A percentile compares a stretch with the other conserved stretches of the same genome.
Conservation (phyloP, 202 grass and related monocot genomes). For the Schoenoplectus tabernaemontani region DNA sequence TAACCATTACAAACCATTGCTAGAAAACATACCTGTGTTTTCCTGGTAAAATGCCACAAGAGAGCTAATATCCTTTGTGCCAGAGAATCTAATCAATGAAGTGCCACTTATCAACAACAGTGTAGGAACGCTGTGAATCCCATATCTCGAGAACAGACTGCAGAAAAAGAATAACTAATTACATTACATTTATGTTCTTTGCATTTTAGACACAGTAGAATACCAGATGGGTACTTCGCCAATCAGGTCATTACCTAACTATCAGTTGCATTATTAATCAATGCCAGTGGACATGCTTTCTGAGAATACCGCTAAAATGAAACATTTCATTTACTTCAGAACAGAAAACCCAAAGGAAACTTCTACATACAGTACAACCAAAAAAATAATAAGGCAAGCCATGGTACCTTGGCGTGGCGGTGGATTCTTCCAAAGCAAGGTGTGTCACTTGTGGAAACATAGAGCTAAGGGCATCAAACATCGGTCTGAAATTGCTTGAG, state of each 20-base stretch:
- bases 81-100: constrained; percentile 40
- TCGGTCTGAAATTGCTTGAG: constrained; percentile 57
- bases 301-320: too few species aligned
- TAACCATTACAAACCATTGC: not conserved
- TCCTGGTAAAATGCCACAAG: constrained; percentile 74
- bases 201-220: not conserved
- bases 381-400: not conserved
- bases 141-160: constrained; percentile 92
- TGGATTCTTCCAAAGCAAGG: constrained; percentile 78
- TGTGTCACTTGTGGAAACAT: constrained; percentile 95
- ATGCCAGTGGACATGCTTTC: not conserved
- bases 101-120: constrained; percentile 59
- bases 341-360: not conserved
- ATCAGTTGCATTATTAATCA: too few species aligned
- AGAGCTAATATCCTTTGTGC: constrained; percentile 54
- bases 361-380: not conserved
- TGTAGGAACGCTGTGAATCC: constrained; percentile 67
- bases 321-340: not conserved
- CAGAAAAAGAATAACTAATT: constrained; percentile 27
- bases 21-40: constrained; percentile 47
- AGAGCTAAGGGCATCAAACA: constrained; percentile 65
- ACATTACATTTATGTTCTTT: not conserved
- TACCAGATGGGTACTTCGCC: not conserved
- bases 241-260: not conserved
- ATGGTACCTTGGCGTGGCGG: constrained; percentile 54